Evolutionary conservation across 805 yeast species (phyloP).

Genomic region (Saccharomycopsis fermentans): DNA sequence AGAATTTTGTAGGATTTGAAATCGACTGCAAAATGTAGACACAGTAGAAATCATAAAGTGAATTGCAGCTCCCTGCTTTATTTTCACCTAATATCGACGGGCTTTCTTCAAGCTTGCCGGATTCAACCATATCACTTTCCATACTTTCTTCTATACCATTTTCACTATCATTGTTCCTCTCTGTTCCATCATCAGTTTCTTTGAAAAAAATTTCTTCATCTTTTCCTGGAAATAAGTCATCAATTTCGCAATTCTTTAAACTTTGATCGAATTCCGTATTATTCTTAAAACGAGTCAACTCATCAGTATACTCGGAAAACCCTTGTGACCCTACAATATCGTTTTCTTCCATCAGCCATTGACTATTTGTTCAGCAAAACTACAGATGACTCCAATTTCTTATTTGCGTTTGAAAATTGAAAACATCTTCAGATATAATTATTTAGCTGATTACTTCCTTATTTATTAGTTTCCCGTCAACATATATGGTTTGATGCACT

Average conservation of each 20-base stretch:
- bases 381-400: too few relatives aligned
- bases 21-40: constrained; percentile 60
- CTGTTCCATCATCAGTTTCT: neutral
- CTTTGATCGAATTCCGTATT: neutral
- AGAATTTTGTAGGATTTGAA: constrained; percentile 48
- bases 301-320: neutral
- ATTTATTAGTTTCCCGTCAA: too few relatives aligned
- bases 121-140: constrained; percentile 1
- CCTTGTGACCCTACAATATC: neutral
- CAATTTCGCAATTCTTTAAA: neutral
- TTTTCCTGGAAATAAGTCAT: neutral
- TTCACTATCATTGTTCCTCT: constrained; percentile 18
- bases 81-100: neutral
- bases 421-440: too few relatives aligned
- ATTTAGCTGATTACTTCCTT: too few relatives aligned
- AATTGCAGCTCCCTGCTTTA: neutral
- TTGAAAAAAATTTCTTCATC: neutral
- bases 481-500: too few relatives aligned
- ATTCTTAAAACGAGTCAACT: neutral
- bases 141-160: neutral
- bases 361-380: neutral
- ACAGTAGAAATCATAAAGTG: constrained; percentile 40
- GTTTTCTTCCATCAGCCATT: neutral
- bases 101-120: neutral
- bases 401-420: too few relatives aligned